Evolutionary conservation across 2,329 filamentous ascomycete genomes (phyloP), one percentile per base, ranked within the genome.

Genomic region (Fulvia fulva): DNA sequence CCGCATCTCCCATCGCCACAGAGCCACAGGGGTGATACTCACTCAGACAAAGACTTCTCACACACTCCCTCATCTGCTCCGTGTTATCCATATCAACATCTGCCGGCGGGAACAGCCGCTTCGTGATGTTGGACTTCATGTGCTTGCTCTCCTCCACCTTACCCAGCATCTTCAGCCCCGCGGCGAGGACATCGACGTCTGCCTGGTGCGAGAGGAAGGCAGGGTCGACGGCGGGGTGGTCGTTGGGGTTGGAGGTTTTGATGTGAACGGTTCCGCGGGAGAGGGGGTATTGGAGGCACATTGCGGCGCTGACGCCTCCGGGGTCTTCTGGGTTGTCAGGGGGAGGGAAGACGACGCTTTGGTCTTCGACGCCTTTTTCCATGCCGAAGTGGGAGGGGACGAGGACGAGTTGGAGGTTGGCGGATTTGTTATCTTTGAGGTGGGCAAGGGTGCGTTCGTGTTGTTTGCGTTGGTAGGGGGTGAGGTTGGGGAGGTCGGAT

Each of bases 1-100:
- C 73, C 1, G 74, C 66, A 26, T 75, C 72, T 8, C 77, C 77
- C 75, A 80, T 75, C 0, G 77, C 73, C 72, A 66, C 64, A 32
- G 55, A 56, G 1, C 67, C 77, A 12, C 69, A 69, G n/a, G 70
- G 70, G 63, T 78, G 76, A 63, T 75, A 78, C 53, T 70, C 70
- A 25, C 59, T 64, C 55, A 71, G 60, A 50, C 65, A 58, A 45
- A 65, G 61, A 44, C 67, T 63, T 6, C 63, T 57, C 2, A 68
- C 68, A 3, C 62, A 62, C 12, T 63, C 62, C 43, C 68, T 60
- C 26, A 68, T 68, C 54, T 70, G 63, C 21, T 66, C 54, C 7
- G 63, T 61, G 21, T 66, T 51, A 19, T 44, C 55, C 56, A 72
- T 62, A 51, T 72, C 65, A 7, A 55, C 53, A 8, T 65, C 60